A percentile compares a stretch with the other conserved stretches of the same genome.
These are phyloP conservation scores for Colletotrichum sansevieriae DNA, from an alignment of 2,329 filamentous ascomycete species.

Conservation along the genomic window DNA sequence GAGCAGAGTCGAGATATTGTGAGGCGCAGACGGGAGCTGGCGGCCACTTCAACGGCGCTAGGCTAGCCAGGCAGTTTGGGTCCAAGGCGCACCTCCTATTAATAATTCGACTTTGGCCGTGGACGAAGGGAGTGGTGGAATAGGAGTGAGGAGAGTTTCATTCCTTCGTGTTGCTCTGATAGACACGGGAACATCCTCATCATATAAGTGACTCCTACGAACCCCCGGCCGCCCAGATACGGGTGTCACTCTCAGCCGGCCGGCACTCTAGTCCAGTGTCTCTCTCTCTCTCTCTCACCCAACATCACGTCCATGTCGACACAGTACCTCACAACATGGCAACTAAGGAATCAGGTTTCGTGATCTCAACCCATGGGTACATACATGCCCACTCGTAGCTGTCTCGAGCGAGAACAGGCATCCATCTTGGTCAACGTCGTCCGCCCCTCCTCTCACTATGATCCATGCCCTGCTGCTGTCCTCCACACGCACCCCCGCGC, in stretches of 20 bases:
- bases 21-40: slow-evolving; percentile 22
- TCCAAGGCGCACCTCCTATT: slow-evolving; percentile 19
- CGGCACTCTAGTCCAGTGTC: neutral
- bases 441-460: slow-evolving; percentile 2
- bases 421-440: neutral
- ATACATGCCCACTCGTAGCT: slow-evolving; percentile 5
- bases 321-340: slow-evolving; percentile 20
- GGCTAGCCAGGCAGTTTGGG: slow-evolving; percentile 9
- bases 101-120: slow-evolving; percentile 18
- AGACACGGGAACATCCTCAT: slow-evolving; percentile 16
- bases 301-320: slow-evolving; percentile 4
- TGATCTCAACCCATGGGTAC: neutral
- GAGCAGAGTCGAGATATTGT: neutral
- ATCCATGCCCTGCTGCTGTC: slow-evolving; percentile 15
- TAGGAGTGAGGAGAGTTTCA: neutral
- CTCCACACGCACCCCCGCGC: slow-evolving; percentile 11
- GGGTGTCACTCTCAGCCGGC: slow-evolving; percentile 10
- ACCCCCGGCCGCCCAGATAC: neutral
- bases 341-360: neutral
- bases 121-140: neutral
- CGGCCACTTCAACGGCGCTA: slow-evolving; percentile 20
- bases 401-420: neutral
- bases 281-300: neutral
- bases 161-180: neutral
- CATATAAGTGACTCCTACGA: slow-evolving; percentile 14